Evolutionary conservation across 2,329 filamentous ascomycete genomes (phyloP), one percentile per base, ranked within the genome.

Genomic region (Cryphonectria japonica): DNA sequence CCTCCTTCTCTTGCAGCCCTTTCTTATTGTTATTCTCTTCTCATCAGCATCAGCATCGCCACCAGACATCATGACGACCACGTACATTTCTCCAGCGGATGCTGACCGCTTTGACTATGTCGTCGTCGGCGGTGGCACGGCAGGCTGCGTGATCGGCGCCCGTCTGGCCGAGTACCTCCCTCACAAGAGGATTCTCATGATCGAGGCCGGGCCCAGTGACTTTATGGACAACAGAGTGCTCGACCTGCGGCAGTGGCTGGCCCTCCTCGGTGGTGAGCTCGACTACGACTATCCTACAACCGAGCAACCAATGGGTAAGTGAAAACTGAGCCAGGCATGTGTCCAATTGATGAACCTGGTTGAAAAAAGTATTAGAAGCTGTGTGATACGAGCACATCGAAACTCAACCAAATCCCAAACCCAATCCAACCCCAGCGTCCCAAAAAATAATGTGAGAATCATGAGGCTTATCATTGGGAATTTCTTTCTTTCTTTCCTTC

Each of bases 221-320:
- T 96, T 91, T 82, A 92, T 92, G 85, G 92, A 97, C 81, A 92
- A 96, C 81, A 89, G 93, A 70, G 94, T 97, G 62, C 87, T 97
- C 66, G 90, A 95, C 76, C 87, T 97, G 76, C 94, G 94, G 78
- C 91, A 97, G 82, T 97, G 94, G 94, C 85, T 97, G 74, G 89
- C 87, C 74, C 85, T 97, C 66, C 89, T 97, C 39, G 94, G 94
- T 74, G 93, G 93, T 78, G 90, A 97, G 78, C 88, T 97, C 73
- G 94, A 97, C 83, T 97, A 95, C 82, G 94, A 97, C 82, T 97
- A 97, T 82, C 89, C 89, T 77, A 97, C 94, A 57, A 93, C 91
- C 64, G 93, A 97, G 83, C 94, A 97, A 84, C 94, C 94, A 74
- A 96, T 89, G 84, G 87, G 87, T 87, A 83, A 77, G 81, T 80